Evolutionary conservation across 2,329 filamentous ascomycete genomes (phyloP), one percentile per base, ranked within the genome.

Genomic region (Epichloe aotearoae): DNA sequence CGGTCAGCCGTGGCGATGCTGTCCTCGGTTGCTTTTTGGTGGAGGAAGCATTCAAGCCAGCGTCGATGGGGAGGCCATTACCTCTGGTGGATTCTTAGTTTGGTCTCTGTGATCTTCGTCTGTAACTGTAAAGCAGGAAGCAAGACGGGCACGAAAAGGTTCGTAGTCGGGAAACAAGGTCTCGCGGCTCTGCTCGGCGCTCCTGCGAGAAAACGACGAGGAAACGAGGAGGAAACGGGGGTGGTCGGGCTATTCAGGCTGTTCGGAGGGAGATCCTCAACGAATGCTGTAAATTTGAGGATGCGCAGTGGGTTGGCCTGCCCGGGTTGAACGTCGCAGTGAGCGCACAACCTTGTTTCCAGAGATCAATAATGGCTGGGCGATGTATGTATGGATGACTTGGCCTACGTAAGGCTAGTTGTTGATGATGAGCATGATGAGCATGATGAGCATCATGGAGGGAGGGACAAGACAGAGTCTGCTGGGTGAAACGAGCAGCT

Each of bases 41-140:
- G 11, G 34, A 37, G 45, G 19, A 48, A 47, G 46, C 50, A 52
- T 44, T 46, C 51, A 52, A 40, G 36, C 36, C 39, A 44, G 38
- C 39, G 36, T 20, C 34, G 41, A 40, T 45, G 17, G 20, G 36
- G 30, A 37, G 33, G 47, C 48, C 48, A 50, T 50, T 33, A 19
- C 42, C 36, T 34, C 42, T 15, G 3, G 43, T 12, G 40, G 2
- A 17, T 38, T 17, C 30, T 36, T 11, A 30, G 8, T 30, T 30
- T 30, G 26, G 26, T 30, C 26, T 20, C 2, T 37, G 17, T 36
- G 11, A 11, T 17, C 2, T 46, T 38, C 7, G 6, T 17, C 5
- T 19, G 19, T 19, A 2, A 19, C 5, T 19, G 19, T 19, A 2
- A 19, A 2, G 19, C 19, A 19, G 19, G 19, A 19, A 19, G 19